Percentiles rank a stretch among this genome's conserved stretches.
phyloP scores from a whole-genome alignment of 2,329 filamentous ascomycete genomes.

The Sphaerulina populicola region DNA sequence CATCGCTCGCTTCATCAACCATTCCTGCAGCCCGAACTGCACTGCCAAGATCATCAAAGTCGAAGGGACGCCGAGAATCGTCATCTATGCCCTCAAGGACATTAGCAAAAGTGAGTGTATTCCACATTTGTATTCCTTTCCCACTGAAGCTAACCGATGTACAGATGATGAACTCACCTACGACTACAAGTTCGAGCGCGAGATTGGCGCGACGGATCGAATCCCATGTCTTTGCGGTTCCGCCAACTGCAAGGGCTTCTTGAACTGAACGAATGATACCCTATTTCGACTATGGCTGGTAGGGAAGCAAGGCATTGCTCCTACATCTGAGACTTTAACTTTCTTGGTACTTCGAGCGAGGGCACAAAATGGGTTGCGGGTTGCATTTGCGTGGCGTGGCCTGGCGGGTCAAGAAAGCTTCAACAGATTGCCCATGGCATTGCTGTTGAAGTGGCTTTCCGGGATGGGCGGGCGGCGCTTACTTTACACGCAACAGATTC shows the following conservation, averaged over 20 bases:
- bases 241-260: constrained; percentile 93
- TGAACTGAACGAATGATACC: constrained; percentile 55
- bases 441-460: neutral
- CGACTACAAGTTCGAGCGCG: constrained; percentile 99
- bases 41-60: constrained; percentile 99
- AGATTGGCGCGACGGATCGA: constrained; percentile 86
- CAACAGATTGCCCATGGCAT: neutral
- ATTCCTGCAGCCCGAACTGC: constrained; percentile 96
- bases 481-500: neutral
- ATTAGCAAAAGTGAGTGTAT: constrained; percentile 76
- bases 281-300: neutral
- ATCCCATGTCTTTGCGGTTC: constrained; percentile 97
- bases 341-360: neutral
- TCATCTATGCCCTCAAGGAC: constrained; percentile 94
- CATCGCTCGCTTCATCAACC: constrained; percentile 97
- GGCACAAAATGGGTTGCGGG: too few species aligned
- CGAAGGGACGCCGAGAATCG: constrained; percentile 94
- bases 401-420: too few species aligned
- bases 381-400: neutral
- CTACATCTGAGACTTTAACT: neutral
- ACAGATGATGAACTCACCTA: constrained; percentile 97
- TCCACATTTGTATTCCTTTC: neutral
- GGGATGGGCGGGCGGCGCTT: neutral
- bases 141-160: constrained; percentile 8
- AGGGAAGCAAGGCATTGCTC: neutral